Conservation (phyloP, 2,329 filamentous ascomycete species). For the Lasiodiplodia citricola region DNA sequence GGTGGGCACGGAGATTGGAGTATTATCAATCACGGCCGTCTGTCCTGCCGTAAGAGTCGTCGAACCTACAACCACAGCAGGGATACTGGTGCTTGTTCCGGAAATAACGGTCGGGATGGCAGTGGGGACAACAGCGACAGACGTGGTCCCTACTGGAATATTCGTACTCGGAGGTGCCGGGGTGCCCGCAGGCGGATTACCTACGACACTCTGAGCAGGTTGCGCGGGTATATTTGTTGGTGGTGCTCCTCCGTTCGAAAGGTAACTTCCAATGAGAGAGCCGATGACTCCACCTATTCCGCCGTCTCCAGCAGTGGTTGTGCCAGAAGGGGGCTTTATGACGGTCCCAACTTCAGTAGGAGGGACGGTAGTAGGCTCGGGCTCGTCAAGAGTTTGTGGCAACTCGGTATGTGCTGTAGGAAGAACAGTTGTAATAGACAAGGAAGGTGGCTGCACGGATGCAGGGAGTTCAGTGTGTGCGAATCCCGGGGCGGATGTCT, state of each 20-base stretch:
- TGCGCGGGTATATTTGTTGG: not conserved
- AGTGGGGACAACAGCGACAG: constrained; percentile 4
- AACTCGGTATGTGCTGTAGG: not conserved
- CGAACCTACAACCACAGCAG: constrained; percentile 8
- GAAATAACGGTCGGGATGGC: not conserved
- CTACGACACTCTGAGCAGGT: not conserved
- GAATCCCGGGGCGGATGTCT: not conserved
- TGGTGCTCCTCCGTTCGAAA: not conserved
- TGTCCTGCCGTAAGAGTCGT: not conserved
- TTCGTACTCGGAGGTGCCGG: not conserved
- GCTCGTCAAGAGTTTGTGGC: not conserved
- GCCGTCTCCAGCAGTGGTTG: not conserved
- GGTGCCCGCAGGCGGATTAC: not conserved
- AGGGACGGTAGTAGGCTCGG: not conserved
- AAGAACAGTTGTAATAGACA: not conserved
- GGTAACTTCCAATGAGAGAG: constrained; percentile 7
- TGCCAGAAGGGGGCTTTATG: not conserved
- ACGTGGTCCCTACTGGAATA: constrained; percentile 9
- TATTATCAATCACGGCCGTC: constrained; percentile 1
- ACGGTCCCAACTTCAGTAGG: constrained; percentile 6
- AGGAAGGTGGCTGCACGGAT: not conserved
- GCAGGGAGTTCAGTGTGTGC: constrained; percentile 1
- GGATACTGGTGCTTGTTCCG: constrained; percentile 10
- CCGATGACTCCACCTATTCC: constrained; percentile 15
- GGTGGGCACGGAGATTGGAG: constrained; percentile 9